A percentile compares a stretch with the other conserved stretches of the same genome.
phyloP scores from a whole-genome alignment of 257 asterid species.

The Mentha longifolia region DNA sequence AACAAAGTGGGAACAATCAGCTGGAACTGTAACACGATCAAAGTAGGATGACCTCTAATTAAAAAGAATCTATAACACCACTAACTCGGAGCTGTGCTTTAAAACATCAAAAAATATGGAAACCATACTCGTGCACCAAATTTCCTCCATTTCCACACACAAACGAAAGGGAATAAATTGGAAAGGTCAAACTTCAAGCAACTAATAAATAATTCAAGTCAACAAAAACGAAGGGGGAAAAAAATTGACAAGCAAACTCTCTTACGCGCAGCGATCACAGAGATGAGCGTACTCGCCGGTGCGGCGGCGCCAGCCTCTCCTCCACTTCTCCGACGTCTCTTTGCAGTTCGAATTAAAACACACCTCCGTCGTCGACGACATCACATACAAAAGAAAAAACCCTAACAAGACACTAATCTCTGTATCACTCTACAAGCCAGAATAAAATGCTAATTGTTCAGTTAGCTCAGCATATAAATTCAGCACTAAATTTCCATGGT shows the following conservation, averaged over 20 bases:
- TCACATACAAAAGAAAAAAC: constrained; percentile 33
- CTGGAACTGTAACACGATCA: constrained; percentile 6
- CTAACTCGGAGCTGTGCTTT: constrained; percentile 17
- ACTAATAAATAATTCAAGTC: constrained; percentile 17
- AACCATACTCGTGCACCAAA: constrained; percentile 18
- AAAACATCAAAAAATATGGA: constrained; percentile 13
- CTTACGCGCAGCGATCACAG: constrained; percentile 98
- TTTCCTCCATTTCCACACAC: neutral
- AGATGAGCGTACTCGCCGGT: constrained; percentile 93
- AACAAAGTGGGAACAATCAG: neutral
- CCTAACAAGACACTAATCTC: constrained; percentile 29
- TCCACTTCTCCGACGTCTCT: constrained; percentile 51
- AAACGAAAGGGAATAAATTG: neutral
- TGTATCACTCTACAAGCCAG: constrained; percentile 5
- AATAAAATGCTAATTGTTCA: neutral
- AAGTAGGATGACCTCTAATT: neutral
- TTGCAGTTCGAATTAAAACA: constrained; percentile 91
- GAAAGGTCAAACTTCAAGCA: constrained; percentile 15
- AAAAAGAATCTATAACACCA: neutral
- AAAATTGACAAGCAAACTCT: neutral
- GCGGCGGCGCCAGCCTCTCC: constrained; percentile 95
- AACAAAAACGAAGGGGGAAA: constrained; percentile 3
- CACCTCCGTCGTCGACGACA: constrained; percentile 42
- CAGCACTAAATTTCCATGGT: constrained; percentile 32
- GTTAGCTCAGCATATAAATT: constrained; percentile 33